Evolutionary conservation across 306 rosid species (phyloP).

Genomic region (Neltuma alba): DNA sequence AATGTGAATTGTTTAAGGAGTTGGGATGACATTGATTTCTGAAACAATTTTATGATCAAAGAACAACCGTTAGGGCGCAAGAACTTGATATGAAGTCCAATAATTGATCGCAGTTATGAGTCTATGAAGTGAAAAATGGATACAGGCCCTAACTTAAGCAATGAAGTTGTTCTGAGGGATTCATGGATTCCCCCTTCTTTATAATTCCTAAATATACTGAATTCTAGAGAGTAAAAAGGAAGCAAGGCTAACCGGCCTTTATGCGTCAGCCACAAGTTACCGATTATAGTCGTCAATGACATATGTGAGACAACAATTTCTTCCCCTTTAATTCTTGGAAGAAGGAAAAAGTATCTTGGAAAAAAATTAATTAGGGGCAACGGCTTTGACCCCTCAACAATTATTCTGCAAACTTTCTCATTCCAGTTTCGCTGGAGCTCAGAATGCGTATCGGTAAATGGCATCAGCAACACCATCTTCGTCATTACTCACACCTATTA

Average conservation of each 20-base stretch:
- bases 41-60: not conserved
- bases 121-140: conserved; percentile 4
- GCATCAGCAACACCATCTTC: conserved; percentile 96
- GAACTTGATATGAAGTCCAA: not conserved
- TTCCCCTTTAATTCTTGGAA: conserved; percentile 19
- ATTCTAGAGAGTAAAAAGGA: conserved; percentile 4
- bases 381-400: conserved; percentile 14
- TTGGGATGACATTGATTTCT: not conserved
- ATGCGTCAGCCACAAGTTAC: conserved; percentile 13
- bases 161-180: conserved; percentile 1
- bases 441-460: conserved; percentile 85
- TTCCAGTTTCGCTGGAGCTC: conserved; percentile 37
- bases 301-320: conserved; percentile 22
- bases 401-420: conserved; percentile 28
- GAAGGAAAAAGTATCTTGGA: not conserved
- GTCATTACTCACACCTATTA: conserved; percentile 83
- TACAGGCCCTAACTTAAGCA: conserved; percentile 6
- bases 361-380: conserved; percentile 30
- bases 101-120: not conserved
- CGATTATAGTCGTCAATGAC: conserved; percentile 11
- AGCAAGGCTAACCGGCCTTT: conserved; percentile 16
- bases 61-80: not conserved
- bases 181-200: conserved; percentile 2
- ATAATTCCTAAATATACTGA: not conserved
- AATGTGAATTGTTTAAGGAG: not conserved